Evolutionary conservation across 208 protist genomes (phyloP), one percentile per base, ranked within the genome.

Genomic region (Trypanosoma lewisi): DNA sequence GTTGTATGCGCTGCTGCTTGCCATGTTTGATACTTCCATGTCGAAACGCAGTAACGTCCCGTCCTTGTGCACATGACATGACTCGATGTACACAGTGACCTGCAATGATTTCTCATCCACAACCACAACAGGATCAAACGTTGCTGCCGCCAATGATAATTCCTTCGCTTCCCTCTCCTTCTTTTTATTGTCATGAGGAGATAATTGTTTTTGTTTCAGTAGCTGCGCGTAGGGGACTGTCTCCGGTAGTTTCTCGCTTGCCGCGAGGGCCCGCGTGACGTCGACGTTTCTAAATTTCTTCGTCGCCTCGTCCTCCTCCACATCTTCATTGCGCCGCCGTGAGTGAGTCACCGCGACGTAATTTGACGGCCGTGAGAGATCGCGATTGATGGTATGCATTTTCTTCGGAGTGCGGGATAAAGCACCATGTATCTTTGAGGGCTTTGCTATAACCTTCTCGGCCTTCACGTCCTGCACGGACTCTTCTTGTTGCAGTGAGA

Each of bases 281-380:
- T 95, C 89, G 17, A 95, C 85, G 53, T 73, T 66, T 47, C 89
- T 75, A 56, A 95, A 78, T 58, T 75, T 76, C 25, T 67, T 70
- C 28, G 89, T 91, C 16, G 83, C 85, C 59, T 95, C 85, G 70
- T 95, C 89, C 30, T 86, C 85, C 47, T 88, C 83, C 11, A 70
- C 65, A 9, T 70, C 67, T 58, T 72, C 12, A 9, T 3, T 39
- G 65, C 62, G 50, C 30, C 37, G 19, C 16, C 47, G 59, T 27
- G 45, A n/a, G 31, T 42, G 33, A 9, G 61, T 50, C 27, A 65
- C 59, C 17, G 72, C 70, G 21, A 62, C 65, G 59, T 85, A 87
- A 45, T 80, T 74, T 0, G 63, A 67, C 17, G 86, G 86, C 16
- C 76, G 78, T 19, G 64, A 70, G 17, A 93, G 71, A 16, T 89